Evolutionary conservation across 768 basidiomycete species (phyloP).

Genomic region (Tricholoma furcatifolium): DNA sequence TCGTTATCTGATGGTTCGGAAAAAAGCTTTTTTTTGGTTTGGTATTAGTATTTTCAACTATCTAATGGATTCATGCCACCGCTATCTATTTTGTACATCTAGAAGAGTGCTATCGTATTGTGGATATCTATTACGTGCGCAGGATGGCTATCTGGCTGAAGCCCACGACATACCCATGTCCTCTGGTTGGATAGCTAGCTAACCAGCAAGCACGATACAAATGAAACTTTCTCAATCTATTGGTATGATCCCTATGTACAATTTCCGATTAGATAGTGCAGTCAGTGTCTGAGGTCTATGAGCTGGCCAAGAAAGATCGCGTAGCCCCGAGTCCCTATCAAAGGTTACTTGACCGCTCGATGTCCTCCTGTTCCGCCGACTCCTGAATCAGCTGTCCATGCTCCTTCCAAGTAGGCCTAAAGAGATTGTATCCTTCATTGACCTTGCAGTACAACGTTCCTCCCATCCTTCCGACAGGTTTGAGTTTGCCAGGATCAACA

Average conservation of each 20-base stretch:
- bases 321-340: conserved; percentile 1
- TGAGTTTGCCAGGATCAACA: conserved; percentile 48
- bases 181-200: no score
- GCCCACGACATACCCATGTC: no score
- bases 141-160: no score
- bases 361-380: conserved; percentile 3
- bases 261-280: neutral
- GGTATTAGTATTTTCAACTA: neutral
- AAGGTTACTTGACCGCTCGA: conserved; percentile 10
- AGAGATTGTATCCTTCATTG: conserved; percentile 53
- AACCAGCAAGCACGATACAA: no score
- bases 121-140: neutral
- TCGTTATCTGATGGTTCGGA: neutral
- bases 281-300: no score
- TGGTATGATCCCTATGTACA: no score
- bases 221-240: no score
- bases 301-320: no score
- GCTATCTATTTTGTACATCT: neutral
- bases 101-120: neutral
- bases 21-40: neutral
- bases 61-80: neutral
- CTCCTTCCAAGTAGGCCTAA: conserved; percentile 48
- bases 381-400: conserved; percentile 8
- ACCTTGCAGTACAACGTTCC: conserved; percentile 45
- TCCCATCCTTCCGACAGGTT: conserved; percentile 51